These are phyloP conservation scores for Dactylonectria estremocensis DNA, from an alignment of 2,329 filamentous ascomycete species.

Conservation along the genomic window DNA sequence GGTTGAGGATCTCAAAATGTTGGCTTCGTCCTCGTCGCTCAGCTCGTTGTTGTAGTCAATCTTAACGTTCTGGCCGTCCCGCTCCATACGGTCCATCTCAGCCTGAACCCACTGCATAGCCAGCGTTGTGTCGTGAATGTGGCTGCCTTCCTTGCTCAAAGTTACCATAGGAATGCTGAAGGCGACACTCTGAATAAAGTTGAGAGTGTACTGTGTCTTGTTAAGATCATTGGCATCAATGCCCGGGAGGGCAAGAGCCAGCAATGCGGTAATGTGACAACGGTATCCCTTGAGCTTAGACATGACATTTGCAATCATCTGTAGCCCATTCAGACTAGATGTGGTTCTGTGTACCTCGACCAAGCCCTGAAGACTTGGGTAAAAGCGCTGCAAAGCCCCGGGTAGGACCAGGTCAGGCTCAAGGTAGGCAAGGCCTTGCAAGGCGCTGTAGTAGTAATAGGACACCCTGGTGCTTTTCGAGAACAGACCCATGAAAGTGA, in stretches of 20 bases:
- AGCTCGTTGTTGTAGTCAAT: slow-evolving; percentile 89
- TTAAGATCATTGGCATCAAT: slow-evolving; percentile 98
- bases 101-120: slow-evolving; percentile 95
- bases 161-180: slow-evolving; percentile 96
- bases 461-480: slow-evolving; percentile 94
- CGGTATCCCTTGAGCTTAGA: slow-evolving; percentile 95
- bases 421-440: slow-evolving; percentile 91
- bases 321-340: slow-evolving; percentile 90
- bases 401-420: slow-evolving; percentile 94
- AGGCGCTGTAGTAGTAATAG: slow-evolving; percentile 89
- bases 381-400: slow-evolving; percentile 94
- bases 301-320: slow-evolving; percentile 93
- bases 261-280: slow-evolving; percentile 92
- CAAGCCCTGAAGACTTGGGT: slow-evolving; percentile 94
- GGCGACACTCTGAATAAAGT: slow-evolving; percentile 95
- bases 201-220: slow-evolving; percentile 94
- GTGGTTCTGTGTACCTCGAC: slow-evolving; percentile 98
- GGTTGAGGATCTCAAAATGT: slow-evolving; percentile 93
- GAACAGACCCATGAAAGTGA: slow-evolving; percentile 98
- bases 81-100: slow-evolving; percentile 94
- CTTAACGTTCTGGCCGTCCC: slow-evolving; percentile 86
- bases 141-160: slow-evolving; percentile 71
- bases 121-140: slow-evolving; percentile 80
- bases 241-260: slow-evolving; percentile 93
- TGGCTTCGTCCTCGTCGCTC: slow-evolving; percentile 87